Evolutionary conservation across 306 rosid species (phyloP).

Genomic region (Corylus avellana): DNA sequence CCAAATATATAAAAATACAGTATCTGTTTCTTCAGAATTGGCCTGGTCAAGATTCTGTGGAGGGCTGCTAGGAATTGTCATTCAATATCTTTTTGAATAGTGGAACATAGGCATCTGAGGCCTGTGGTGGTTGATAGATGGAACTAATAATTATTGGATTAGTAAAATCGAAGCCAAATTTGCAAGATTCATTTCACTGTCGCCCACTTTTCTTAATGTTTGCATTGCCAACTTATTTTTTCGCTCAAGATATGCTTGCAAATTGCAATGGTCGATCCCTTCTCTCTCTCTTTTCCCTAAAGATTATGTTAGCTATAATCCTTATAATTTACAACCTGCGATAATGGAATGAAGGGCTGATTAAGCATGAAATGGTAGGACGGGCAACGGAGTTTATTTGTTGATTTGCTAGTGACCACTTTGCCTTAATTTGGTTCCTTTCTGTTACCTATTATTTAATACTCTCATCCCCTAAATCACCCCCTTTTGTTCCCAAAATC

Average conservation of each 20-base stretch:
- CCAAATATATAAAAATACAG: neutral
- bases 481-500: neutral
- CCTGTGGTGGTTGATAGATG: neutral
- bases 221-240: neutral
- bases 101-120: too few species aligned
- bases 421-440: neutral
- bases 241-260: neutral
- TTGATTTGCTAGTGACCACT: neutral
- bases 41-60: neutral
- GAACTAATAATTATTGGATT: neutral
- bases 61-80: neutral
- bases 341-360: too few species aligned
- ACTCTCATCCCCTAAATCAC: neutral
- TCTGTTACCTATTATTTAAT: neutral
- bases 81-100: neutral
- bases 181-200: neutral
- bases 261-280: neutral
- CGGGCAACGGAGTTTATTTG: neutral
- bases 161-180: neutral
- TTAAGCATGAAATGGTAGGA: neutral
- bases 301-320: neutral
- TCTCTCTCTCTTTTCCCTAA: neutral
- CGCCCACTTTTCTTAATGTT: neutral
- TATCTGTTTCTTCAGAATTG: conserved; percentile 6
- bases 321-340: neutral